phyloP scores from a whole-genome alignment of 2,329 filamentous ascomycete species.

The Dryadomyces quercivorus region DNA sequence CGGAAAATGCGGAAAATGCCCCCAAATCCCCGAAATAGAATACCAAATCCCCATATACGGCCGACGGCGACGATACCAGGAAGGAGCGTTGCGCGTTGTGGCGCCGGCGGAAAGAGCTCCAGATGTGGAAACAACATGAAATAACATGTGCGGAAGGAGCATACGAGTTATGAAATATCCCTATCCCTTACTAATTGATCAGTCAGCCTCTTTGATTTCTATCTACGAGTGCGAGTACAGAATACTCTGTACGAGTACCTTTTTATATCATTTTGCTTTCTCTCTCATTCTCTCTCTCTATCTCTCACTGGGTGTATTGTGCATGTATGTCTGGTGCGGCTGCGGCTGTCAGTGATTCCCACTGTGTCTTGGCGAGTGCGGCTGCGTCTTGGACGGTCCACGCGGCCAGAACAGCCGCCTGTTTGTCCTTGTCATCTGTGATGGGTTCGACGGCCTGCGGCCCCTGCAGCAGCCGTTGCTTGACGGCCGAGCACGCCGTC shows the following conservation, averaged over 20 bases:
- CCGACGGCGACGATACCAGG: background rate
- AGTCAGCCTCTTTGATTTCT: background rate
- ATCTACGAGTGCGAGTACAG: too few relatives aligned
- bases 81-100: background rate
- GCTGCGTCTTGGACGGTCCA: slow-evolving; percentile 29
- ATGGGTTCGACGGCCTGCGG: slow-evolving; percentile 21
- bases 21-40: background rate
- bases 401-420: background rate
- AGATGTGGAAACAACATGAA: background rate
- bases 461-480: slow-evolving; percentile 15
- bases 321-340: background rate
- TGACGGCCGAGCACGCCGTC: slow-evolving; percentile 29
- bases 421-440: background rate
- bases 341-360: slow-evolving; percentile 19
- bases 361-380: slow-evolving; percentile 27
- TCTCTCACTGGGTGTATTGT: too few relatives aligned
- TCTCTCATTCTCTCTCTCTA: background rate
- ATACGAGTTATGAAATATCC: background rate
- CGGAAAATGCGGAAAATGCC: background rate
- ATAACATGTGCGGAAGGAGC: background rate
- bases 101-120: background rate
- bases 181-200: background rate
- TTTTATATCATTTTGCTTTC: background rate
- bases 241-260: background rate
- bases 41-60: background rate